Evolutionary conservation across 1,284 basidiomycete species (phyloP), one percentile per base, ranked within the genome.

Genomic region (Trichosporon sp.): DNA sequence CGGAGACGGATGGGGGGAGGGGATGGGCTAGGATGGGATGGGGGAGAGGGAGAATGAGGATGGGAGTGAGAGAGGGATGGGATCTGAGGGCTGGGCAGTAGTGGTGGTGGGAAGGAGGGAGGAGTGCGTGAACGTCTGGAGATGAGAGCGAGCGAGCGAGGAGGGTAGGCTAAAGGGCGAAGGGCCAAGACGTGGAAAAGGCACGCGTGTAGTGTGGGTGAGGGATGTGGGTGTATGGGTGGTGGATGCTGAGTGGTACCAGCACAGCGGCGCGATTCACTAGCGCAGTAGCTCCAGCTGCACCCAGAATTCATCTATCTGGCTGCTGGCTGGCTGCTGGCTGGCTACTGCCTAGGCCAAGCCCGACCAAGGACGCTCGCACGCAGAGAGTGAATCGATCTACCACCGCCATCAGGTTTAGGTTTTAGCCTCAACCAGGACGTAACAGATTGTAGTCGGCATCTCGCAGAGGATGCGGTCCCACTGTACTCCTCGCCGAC

Each of bases 101-200:
- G 49, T 54, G 49, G 34, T 11, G n/a, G 34, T 37, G 34, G 34
- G 34, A 37, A 16, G 13, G 3, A 37, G 34, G 13, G 34, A 37
- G 49, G 49, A 29, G 49, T 29, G 49, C 27, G 49, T 54, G 49
- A 54, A 29, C 25, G 49, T 29, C 49, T 54, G 49, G 11, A 29
- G 25, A 29, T n/a, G 49, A 29, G 49, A 16, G 49, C 2, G 25
- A n/a, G 49, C 14, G 49, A 29, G 5, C 34, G 11, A 13, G 10
- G 34, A 3, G 34, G n/a, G 34, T 16, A 37, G 10, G 34, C 13
- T 7, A 14, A 34, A 34, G 33, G 33, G n/a, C 40, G 40, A 44
- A 19, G 46, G 46, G 19, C 46, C 46, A 25, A 52, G 49, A 54
- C 49, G 49, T 54, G 49, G 49, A 54, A 54, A 54, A 54, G 49